Conservation (phyloP, 768 basidiomycete species). For the Epithele typhae region DNA sequence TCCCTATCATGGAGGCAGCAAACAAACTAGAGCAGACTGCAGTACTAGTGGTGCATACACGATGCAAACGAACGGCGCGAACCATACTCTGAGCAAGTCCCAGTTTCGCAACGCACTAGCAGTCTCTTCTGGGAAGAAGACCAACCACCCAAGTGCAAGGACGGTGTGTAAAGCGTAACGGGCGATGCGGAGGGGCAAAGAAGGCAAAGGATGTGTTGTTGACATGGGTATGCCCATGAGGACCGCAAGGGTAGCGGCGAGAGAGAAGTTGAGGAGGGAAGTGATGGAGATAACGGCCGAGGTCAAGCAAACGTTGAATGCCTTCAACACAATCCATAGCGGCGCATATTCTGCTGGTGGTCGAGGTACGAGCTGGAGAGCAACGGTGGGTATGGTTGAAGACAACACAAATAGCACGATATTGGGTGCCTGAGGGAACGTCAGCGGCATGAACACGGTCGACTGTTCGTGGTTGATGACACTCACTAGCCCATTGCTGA, state of each 20-base stretch:
- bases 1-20: slow-evolving; percentile 30
- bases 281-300: slow-evolving; percentile 84
- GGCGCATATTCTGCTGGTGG: slow-evolving; percentile 7
- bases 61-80: slow-evolving; percentile 76
- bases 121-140: slow-evolving; percentile 41
- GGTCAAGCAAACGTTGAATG: slow-evolving; percentile 75
- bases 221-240: slow-evolving; percentile 62
- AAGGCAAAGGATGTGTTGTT: slow-evolving; percentile 29
- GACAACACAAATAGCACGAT: slow-evolving; percentile 1
- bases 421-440: too few species aligned
- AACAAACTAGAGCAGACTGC: slow-evolving; percentile 61
- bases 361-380: background rate
- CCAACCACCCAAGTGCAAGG: slow-evolving; percentile 58
- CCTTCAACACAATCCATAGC: slow-evolving; percentile 52
- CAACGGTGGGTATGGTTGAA: background rate
- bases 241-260: slow-evolving; percentile 69
- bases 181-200: slow-evolving; percentile 23
- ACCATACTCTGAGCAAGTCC: slow-evolving; percentile 79
- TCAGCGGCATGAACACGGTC: too few species aligned
- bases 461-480: too few species aligned
- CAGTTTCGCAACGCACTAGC: slow-evolving; percentile 64
- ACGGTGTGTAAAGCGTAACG: slow-evolving; percentile 36
- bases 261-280: slow-evolving; percentile 89
- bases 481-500: slow-evolving; percentile 30
- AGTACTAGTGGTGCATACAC: slow-evolving; percentile 72